phyloP scores from a whole-genome alignment of 2,329 filamentous ascomycete species.

The Sclerotinia spermophila region DNA sequence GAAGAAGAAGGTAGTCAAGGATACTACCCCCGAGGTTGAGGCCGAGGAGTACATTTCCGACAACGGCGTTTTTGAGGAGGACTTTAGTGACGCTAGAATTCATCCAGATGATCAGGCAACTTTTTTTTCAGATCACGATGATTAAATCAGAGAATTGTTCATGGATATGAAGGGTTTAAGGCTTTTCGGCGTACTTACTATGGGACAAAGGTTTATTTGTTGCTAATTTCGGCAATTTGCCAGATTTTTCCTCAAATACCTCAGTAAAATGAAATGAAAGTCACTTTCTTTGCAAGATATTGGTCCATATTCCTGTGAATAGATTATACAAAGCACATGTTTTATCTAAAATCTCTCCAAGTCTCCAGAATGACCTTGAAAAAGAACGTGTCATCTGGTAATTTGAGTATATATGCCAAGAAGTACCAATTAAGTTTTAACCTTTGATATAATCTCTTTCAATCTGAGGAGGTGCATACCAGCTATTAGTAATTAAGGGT shows the following conservation, averaged over 20 bases:
- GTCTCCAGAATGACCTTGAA: background rate
- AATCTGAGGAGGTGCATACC: background rate
- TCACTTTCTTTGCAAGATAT: background rate
- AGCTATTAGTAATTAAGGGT: background rate
- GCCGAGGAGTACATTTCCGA: background rate
- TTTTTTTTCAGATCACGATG: accelerated
- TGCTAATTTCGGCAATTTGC: no score
- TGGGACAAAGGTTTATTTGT: background rate
- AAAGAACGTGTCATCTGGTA: background rate
- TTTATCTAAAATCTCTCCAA: background rate
- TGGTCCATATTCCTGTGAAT: background rate
- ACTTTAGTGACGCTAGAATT: accelerated
- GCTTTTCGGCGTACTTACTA: background rate
- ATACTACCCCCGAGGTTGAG: background rate
- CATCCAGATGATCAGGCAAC: background rate
- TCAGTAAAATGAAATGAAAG: background rate
- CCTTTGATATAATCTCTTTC: background rate
- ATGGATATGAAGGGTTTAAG: accelerated
- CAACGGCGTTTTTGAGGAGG: background rate
- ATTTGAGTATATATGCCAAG: background rate
- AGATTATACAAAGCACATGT: background rate
- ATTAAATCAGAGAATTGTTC: background rate
- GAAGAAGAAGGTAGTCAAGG: background rate
- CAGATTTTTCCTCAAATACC: background rate
- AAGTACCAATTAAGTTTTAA: background rate